Percentiles rank a stretch among this genome's conserved stretches.
phyloP scores from a whole-genome alignment of 331 rosid species.

The Malus hybrid region DNA sequence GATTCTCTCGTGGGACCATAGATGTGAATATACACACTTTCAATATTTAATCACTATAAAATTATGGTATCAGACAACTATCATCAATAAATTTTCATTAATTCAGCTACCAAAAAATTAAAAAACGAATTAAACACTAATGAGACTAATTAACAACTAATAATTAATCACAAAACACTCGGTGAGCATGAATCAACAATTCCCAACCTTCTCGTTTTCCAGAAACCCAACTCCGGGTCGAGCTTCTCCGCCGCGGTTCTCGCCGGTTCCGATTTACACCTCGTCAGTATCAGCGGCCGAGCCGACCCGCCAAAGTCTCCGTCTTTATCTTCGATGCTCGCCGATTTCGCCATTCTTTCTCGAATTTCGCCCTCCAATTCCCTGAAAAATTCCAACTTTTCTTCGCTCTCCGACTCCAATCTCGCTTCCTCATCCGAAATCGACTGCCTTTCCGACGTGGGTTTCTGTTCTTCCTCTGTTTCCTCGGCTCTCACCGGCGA shows the following conservation, averaged over 20 bases:
- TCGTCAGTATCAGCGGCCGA: constrained; percentile 47
- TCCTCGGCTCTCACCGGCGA: constrained; percentile 37
- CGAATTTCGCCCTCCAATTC: constrained; percentile 26
- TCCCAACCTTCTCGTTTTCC: constrained; percentile 45
- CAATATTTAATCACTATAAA: background rate
- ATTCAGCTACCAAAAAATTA: background rate
- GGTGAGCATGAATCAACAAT: constrained; percentile 31
- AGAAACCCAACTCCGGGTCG: constrained; percentile 37
- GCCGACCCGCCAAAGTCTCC: constrained; percentile 21
- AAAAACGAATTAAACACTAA: background rate
- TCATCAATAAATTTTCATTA: background rate
- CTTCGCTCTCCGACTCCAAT: constrained; percentile 18
- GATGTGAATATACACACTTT: constrained; percentile 12
- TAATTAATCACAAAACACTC: constrained; percentile 38
- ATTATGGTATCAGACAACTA: too few species aligned
- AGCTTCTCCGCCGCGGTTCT: constrained; percentile 40
- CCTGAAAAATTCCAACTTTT: constrained; percentile 16
- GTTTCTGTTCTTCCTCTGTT: constrained; percentile 26
- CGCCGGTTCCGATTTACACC: constrained; percentile 90
- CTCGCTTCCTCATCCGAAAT: constrained; percentile 27
- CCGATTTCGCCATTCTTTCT: constrained; percentile 24
- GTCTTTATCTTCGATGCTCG: constrained; percentile 18
- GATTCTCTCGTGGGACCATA: constrained; percentile 26
- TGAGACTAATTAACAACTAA: background rate
- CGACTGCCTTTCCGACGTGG: constrained; percentile 25